Conservation (phyloP, 192 early-diverging fungal species). For the Backusella tuberculispora region DNA sequence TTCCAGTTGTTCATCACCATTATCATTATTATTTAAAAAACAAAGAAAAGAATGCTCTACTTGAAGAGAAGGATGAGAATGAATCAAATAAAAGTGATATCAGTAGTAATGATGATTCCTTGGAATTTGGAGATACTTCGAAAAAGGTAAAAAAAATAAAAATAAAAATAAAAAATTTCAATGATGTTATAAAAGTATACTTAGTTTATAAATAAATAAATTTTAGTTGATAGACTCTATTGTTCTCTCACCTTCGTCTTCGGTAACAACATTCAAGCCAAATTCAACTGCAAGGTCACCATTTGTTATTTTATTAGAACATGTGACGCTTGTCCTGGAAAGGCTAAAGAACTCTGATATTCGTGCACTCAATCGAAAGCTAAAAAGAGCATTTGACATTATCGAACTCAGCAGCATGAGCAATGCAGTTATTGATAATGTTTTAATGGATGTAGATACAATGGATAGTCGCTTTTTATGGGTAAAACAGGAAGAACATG, state of each 20-base stretch:
- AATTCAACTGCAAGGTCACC: slow-evolving; percentile 25
- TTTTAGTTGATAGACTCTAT: slow-evolving; percentile 1
- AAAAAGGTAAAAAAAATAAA: slow-evolving; percentile 15
- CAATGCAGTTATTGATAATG: slow-evolving; percentile 63
- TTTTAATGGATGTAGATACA: slow-evolving; percentile 52
- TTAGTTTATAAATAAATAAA: not conserved
- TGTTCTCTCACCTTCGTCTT: not conserved
- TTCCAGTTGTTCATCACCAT: slow-evolving; percentile 30
- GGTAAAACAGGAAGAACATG: slow-evolving; percentile 6
- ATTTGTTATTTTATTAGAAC: slow-evolving; percentile 46
- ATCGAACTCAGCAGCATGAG: slow-evolving; percentile 57
- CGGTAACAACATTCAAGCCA: slow-evolving; percentile 10
- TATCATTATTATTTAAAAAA: slow-evolving; percentile 31
- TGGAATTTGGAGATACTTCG: not conserved
- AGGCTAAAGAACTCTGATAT: slow-evolving; percentile 55
- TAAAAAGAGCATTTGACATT: slow-evolving; percentile 60
- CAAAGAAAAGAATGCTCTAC: not conserved
- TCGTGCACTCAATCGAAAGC: slow-evolving; percentile 49
- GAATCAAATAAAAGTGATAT: slow-evolving; percentile 10
- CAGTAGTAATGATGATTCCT: not conserved
- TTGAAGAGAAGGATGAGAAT: not conserved
- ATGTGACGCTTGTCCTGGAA: slow-evolving; percentile 45
- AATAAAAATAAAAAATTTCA: not conserved
- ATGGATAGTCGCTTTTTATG: slow-evolving; percentile 52
- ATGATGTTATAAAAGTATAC: too few relatives aligned